Evolutionary conservation across 75 land plant genomes (phyloP), one percentile per base, ranked within the genome.

Genomic region (Adiantum capillusveneris): DNA sequence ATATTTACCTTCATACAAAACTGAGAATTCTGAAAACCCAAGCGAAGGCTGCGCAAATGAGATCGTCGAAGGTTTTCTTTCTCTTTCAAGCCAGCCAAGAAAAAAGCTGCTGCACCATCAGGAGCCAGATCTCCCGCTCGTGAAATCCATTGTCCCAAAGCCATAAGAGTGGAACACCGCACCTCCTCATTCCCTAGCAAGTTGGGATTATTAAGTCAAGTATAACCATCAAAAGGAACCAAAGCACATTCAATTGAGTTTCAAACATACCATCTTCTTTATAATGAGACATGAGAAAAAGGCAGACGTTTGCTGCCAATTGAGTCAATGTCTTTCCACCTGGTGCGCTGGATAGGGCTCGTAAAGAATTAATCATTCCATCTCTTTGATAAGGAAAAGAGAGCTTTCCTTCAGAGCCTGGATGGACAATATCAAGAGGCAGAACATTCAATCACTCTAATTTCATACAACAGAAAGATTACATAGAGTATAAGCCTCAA

Each of bases 401-500:
- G 7, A 95, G 78, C 57, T 93, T 95, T 34, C 99, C 99, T 75
- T 95, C 99, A 12, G 97, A 79, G 49, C 99, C 99, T 95, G 14
- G 6, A n/a, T n/a, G n/a, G n/a, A n/a, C n/a, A n/a, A n/a, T n/a
- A n/a, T n/a, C n/a, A n/a, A n/a, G n/a, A n/a, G n/a, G n/a, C n/a
- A n/a, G n/a, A 41, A 41, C 43, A 41, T 14, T 41, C 9, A 41
- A 41, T 41, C 14, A 9, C 9, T 9, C 43, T 41, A 41, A 41
- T 9, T 41, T 41, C 12, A 14, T 41, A 14, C 14, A 41, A 41
- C 43, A 41, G 43, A 41, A 14, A 41, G 9, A 14, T 41, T 9
- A 9, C 9, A 41, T 41, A 14, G 12, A 41, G 9, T 9, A 41
- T 41, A 41, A 9, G 14, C 12, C 14, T 41, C 43, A 41, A 9